phyloP scores from a whole-genome alignment of 495 filamentous ascomycete species.

The Annulohypoxylon nitens region DNA sequence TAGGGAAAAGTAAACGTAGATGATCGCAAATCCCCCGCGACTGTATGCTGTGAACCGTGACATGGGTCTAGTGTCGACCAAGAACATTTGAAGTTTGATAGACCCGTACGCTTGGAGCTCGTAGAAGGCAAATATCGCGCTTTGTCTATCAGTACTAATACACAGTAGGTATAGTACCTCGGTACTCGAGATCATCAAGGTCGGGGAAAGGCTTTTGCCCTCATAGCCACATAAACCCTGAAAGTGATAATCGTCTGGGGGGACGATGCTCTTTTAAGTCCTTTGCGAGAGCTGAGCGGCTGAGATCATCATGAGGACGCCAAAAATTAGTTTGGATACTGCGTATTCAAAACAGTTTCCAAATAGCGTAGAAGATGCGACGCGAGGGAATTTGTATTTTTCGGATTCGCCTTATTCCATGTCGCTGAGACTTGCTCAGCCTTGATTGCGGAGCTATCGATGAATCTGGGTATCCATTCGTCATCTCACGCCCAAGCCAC shows the following conservation, averaged over 20 bases:
- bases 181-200: neutral
- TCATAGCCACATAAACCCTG: neutral
- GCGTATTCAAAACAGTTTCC: neutral
- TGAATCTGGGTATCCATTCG: constrained; percentile 11
- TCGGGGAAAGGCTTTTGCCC: neutral
- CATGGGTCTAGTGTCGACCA: constrained; percentile 2
- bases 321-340: neutral
- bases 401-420: constrained; percentile 8
- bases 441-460: constrained; percentile 49
- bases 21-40: constrained; percentile 5
- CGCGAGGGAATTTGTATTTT: constrained; percentile 26
- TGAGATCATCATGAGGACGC: neutral
- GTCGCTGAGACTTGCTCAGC: constrained; percentile 37
- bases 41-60: neutral
- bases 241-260: neutral
- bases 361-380: constrained; percentile 20
- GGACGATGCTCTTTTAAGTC: neutral
- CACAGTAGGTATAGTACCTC: neutral
- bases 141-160: neutral
- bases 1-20: neutral
- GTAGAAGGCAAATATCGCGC: neutral
- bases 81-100: neutral
- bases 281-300: neutral
- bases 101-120: neutral
- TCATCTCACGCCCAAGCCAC: constrained; percentile 39